A percentile compares a stretch with the other conserved stretches of the same genome.
Evolutionary conservation across 192 early-diverging fungal genomes (phyloP).

Genomic region (Coemansia sp.): DNA sequence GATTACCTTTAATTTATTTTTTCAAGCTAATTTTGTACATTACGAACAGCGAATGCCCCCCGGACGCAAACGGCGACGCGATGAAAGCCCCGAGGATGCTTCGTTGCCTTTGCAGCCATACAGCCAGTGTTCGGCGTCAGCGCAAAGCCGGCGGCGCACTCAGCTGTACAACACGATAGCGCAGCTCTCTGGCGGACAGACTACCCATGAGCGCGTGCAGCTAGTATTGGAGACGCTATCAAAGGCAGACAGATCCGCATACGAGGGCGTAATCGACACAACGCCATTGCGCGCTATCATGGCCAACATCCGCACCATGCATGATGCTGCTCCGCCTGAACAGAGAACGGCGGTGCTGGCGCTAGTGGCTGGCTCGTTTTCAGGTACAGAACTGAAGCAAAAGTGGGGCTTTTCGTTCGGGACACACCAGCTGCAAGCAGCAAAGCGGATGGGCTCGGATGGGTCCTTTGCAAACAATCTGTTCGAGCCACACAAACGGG

Average conservation of each 20-base stretch:
- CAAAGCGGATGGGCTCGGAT: conserved; percentile 12
- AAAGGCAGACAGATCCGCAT: background rate
- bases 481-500: background rate
- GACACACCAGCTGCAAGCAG: conserved; percentile 28
- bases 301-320: conserved; percentile 22
- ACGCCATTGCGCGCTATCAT: conserved; percentile 11
- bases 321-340: conserved; percentile 11
- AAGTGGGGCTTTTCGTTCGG: conserved; percentile 23
- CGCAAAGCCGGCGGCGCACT: conserved; percentile 34
- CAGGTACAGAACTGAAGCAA: conserved; percentile 18
- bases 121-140: conserved; percentile 26
- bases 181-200: background rate
- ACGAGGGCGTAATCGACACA: background rate
- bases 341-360: conserved; percentile 23
- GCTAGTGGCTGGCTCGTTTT: conserved; percentile 22
- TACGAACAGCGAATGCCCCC: background rate
- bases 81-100: background rate
- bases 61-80: background rate
- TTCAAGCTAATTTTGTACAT: background rate
- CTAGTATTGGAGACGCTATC: conserved; percentile 23
- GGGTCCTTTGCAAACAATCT: conserved; percentile 10
- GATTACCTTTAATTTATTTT: background rate
- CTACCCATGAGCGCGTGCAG: conserved; percentile 7
- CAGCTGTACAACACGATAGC: conserved; percentile 11
- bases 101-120: background rate